phyloP scores from a whole-genome alignment of 768 basidiomycete species.

The Peribolospora kevripleyi region DNA sequence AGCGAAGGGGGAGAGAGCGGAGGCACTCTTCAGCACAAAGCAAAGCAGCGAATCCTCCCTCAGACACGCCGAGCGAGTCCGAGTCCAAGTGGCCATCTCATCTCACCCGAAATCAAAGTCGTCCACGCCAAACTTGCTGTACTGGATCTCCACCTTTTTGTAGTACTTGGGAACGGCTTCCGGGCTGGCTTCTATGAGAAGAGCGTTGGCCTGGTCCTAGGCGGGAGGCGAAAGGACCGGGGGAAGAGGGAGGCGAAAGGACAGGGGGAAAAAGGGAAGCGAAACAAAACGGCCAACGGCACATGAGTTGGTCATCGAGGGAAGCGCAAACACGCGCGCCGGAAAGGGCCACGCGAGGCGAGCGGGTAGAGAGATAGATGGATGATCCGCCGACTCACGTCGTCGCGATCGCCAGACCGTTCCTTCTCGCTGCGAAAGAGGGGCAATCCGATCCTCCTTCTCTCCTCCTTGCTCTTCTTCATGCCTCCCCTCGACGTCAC shows the following conservation, averaged over 20 bases:
- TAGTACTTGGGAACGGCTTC: constrained; percentile 45
- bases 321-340: too few species aligned
- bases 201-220: too few species aligned
- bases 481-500: constrained; percentile 30
- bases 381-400: too few species aligned
- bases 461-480: constrained; percentile 27
- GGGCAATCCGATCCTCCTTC: constrained; percentile 19
- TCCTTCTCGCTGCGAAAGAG: constrained; percentile 58
- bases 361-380: too few species aligned
- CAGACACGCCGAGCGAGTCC: not conserved
- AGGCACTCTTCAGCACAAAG: not conserved
- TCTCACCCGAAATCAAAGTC: constrained; percentile 87
- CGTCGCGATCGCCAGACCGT: constrained; percentile 10
- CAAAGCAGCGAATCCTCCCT: not conserved
- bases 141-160: constrained; percentile 85
- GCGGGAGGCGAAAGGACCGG: not conserved
- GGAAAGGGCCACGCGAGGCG: too few species aligned
- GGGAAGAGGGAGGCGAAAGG: not conserved
- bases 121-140: constrained; percentile 93
- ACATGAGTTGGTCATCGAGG: too few species aligned
- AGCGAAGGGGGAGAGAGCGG: not conserved
- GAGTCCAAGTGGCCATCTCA: constrained; percentile 8
- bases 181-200: too few species aligned
- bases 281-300: too few species aligned
- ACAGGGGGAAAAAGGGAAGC: not conserved